These are phyloP conservation scores for Gymnopus androsaceus DNA, from an alignment of 1,284 basidiomycete genomes.

Conservation along the genomic window DNA sequence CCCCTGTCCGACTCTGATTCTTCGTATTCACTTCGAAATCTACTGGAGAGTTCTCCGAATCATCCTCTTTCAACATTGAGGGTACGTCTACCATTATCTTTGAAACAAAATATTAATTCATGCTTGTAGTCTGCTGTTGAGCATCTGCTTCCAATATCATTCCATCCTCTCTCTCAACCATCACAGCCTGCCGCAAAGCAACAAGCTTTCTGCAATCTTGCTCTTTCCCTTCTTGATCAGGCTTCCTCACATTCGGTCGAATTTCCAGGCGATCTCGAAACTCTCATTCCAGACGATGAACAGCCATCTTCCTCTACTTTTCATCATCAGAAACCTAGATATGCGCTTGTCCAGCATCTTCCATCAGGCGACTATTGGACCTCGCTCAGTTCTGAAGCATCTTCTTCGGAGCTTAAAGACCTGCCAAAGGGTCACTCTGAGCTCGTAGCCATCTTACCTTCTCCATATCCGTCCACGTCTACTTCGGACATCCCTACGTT, in stretches of 20 bases:
- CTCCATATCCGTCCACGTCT: constrained; percentile 44
- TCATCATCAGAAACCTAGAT: constrained; percentile 41
- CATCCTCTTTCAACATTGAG: constrained; percentile 54
- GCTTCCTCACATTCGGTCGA: constrained; percentile 53
- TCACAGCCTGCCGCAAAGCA: constrained; percentile 68
- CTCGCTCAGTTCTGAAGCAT: constrained; percentile 58
- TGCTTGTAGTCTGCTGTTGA: constrained; percentile 56
- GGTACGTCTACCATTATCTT: constrained; percentile 31
- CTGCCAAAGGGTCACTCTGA: constrained; percentile 69
- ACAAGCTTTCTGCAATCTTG: constrained; percentile 71
- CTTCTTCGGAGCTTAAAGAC: constrained; percentile 42
- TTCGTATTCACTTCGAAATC: constrained; percentile 60
- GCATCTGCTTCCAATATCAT: constrained; percentile 66
- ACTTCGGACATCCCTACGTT: constrained; percentile 29
- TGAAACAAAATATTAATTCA: constrained; percentile 12
- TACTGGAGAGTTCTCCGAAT: constrained; percentile 56
- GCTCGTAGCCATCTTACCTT: constrained; percentile 69
- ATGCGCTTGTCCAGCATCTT: constrained; percentile 75
- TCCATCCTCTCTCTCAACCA: constrained; percentile 57
- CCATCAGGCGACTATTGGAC: constrained; percentile 78
- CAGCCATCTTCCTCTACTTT: constrained; percentile 20
- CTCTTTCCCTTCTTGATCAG: constrained; percentile 69
- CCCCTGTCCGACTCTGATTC: constrained; percentile 45
- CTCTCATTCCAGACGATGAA: constrained; percentile 40
- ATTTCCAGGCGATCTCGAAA: constrained; percentile 46